Conservation (phyloP, 2,329 filamentous ascomycete species). For the Pestalotiopsis sp. region DNA sequence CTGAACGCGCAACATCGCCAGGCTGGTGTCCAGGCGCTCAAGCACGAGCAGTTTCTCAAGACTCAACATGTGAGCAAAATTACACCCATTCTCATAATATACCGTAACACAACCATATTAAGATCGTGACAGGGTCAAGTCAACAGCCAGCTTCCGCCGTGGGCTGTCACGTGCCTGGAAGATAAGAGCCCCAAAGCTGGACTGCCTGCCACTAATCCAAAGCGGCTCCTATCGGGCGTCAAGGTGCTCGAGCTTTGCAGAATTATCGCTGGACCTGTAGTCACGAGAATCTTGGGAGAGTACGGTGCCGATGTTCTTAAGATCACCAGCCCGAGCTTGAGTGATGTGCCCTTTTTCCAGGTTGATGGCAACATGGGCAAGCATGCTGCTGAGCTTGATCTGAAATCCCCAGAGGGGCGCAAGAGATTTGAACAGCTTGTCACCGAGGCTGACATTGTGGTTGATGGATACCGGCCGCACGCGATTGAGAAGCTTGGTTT, state of each 20-base stretch:
- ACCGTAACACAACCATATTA: background rate
- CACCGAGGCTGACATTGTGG: constrained; percentile 62
- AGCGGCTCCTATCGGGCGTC: constrained; percentile 51
- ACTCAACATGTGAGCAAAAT: constrained; percentile 46
- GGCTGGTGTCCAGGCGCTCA: constrained; percentile 60
- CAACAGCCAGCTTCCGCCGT: constrained; percentile 38
- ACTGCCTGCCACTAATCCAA: constrained; percentile 28
- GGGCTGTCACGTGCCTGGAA: constrained; percentile 52
- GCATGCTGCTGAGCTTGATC: constrained; percentile 62
- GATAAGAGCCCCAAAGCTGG: constrained; percentile 46
- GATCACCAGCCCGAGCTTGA: constrained; percentile 64
- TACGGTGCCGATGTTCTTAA: constrained; percentile 75
- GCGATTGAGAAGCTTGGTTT: constrained; percentile 66
- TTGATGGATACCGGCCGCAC: constrained; percentile 70
- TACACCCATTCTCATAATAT: background rate
- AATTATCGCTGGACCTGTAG: constrained; percentile 74
- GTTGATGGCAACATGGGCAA: constrained; percentile 74
- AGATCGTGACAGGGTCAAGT: constrained; percentile 33
- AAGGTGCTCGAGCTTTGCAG: constrained; percentile 74
- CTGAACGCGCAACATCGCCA: constrained; percentile 57
- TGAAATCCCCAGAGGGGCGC: constrained; percentile 57
- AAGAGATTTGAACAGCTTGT: constrained; percentile 58
- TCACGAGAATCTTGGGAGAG: constrained; percentile 68
- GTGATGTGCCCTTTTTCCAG: constrained; percentile 71
- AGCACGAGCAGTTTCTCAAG: constrained; percentile 57